Evolutionary conservation across 352 stramenopile species (phyloP).

Genomic region (Phytophthora constricta): DNA sequence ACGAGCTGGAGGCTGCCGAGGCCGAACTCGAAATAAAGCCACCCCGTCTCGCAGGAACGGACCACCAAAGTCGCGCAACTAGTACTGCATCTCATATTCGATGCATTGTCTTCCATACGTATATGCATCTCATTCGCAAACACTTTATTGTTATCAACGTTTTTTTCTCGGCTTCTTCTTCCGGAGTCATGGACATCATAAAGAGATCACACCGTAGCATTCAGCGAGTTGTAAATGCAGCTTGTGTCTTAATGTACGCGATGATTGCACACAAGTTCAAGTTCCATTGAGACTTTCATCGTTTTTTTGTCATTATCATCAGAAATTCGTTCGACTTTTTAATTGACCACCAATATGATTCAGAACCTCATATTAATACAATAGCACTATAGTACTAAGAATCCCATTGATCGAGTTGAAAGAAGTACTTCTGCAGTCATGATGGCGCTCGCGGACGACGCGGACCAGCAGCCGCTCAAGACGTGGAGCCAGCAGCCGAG

Average conservation of each 20-base stretch:
- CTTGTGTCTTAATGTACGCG: too few species aligned
- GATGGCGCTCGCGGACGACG: constrained; percentile 5
- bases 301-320: too few species aligned
- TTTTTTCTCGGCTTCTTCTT: too few species aligned
- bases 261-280: too few species aligned
- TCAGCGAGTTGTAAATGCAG: too few species aligned
- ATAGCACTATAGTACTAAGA: background rate
- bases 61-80: background rate
- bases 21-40: constrained; percentile 14
- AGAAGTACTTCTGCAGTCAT: constrained; percentile 3
- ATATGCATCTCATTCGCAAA: too few species aligned
- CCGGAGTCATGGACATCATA: too few species aligned
- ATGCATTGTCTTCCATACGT: background rate
- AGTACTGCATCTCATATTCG: too few species aligned
- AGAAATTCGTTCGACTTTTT: background rate
- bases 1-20: constrained; percentile 20
- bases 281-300: too few species aligned
- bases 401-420: too few species aligned
- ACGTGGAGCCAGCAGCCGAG: background rate
- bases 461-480: constrained; percentile 15
- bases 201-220: too few species aligned
- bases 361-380: background rate
- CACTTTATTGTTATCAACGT: too few species aligned
- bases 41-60: background rate
- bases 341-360: background rate